Evolutionary conservation across 805 yeast species (phyloP).

Genomic region (Yarrowia sp.): DNA sequence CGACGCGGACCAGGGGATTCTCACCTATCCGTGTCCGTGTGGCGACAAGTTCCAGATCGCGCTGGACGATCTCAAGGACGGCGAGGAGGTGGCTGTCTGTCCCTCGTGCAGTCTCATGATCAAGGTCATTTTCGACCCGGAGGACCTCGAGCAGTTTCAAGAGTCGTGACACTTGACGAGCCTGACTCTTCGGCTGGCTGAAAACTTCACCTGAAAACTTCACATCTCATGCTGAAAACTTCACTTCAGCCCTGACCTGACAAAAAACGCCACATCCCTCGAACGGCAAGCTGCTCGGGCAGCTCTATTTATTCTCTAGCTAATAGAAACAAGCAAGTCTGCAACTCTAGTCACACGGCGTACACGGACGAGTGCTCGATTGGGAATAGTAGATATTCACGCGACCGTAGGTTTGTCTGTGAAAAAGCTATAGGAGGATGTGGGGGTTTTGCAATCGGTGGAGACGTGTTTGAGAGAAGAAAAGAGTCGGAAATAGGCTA

Average conservation of each 20-base stretch:
- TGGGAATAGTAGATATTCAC: neutral
- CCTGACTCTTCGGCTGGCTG: no score
- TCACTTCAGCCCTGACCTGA: no score
- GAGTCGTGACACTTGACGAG: neutral
- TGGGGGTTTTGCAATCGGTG: no score
- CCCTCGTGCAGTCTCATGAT: conserved; percentile 95
- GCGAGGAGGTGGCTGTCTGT: conserved; percentile 85
- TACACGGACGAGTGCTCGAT: no score
- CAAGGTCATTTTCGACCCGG: conserved; percentile 79
- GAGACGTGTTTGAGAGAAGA: no score
- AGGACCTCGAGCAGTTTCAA: conserved; percentile 33
- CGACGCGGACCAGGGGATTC: conserved; percentile 75
- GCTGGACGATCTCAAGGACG: conserved; percentile 82
- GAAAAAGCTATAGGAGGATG: no score
- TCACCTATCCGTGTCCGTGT: conserved; percentile 97
- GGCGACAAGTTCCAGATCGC: conserved; percentile 90
- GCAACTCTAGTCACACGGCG: conserved; percentile 3
- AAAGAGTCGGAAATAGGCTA: no score
- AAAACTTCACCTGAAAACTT: no score
- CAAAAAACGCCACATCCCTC: no score
- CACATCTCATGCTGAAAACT: no score
- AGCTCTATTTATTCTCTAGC: conserved; percentile 8
- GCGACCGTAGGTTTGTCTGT: neutral
- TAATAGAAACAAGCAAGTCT: neutral
- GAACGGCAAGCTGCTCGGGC: no score